Evolutionary conservation across 805 yeast species (phyloP), one percentile per base, ranked within the genome.

Genomic region (Candida broadrunensis): DNA sequence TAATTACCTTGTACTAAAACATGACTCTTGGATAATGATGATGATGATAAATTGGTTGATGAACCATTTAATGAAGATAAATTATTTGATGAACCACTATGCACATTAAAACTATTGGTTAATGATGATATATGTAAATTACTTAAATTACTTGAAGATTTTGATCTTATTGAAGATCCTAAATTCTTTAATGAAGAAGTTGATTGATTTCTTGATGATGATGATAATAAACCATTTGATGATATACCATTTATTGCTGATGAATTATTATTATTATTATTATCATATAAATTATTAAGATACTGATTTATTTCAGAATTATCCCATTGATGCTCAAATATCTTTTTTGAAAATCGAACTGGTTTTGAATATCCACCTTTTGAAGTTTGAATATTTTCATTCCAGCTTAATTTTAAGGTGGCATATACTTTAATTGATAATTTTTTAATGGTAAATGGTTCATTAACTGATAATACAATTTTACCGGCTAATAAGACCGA

Each of bases 261-360:
- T 46, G 42, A 19, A 38, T 46, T 39, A 25, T 17, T 35, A 21
- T 26, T 13, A 12, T 33, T 32, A n/a, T 54, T 35, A 33, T 60
- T 56, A 24, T 56, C 65, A 46, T 56, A 60, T 56, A 61, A 48
- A 36, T 63, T 53, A 46, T 43, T 54, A 45, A 68, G 53, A 39
- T 68, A 59, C 42, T 66, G 70, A 43, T 72, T 72, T 35, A 83
- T 63, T 42, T 82, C 85, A 20, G 76, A 67, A 49, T 80, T 73
- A 49, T 84, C 88, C 96, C 96, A 88, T 32, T 67, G 72, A 56
- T 85, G 83, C 51, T 88, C 95, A 58, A 76, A 90, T 13, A 91
- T 60, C 32, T 77, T 70, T 50, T 77, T 80, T 40, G 82, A 85
- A 52, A 75, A 78, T 34, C 71, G 70, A 36, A 65, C 58, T 17